phyloP scores from a whole-genome alignment of 345 rosid genomes.

The Arabis hirsuta region DNA sequence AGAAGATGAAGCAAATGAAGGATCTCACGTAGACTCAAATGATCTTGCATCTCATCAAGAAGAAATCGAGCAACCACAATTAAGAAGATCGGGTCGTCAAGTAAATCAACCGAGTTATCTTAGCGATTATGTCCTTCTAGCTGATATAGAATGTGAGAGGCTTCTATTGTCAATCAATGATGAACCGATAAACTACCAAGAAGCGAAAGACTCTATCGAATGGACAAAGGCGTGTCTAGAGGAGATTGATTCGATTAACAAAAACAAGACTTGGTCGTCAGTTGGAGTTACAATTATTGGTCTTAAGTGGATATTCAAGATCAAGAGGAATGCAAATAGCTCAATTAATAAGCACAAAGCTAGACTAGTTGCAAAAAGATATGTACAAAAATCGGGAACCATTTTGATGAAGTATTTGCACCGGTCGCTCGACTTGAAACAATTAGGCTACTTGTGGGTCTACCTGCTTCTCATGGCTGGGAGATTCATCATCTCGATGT shows the following conservation, averaged over 20 bases:
- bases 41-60: neutral
- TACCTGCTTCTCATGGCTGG: neutral
- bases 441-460: too few relatives aligned
- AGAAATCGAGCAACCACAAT: neutral
- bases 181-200: neutral
- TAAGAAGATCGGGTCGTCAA: neutral
- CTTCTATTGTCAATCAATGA: neutral
- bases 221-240: neutral
- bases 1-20: neutral
- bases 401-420: too few relatives aligned
- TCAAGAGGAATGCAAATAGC: neutral
- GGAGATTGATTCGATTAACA: neutral
- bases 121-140: neutral
- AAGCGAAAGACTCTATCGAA: neutral
- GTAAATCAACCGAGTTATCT: neutral
- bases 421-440: too few relatives aligned
- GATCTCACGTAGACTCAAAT: neutral
- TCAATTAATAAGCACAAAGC: neutral
- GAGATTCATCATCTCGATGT: neutral
- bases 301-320: neutral
- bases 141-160: neutral
- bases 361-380: neutral
- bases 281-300: neutral
- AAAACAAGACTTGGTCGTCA: neutral
- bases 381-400: neutral